Base-by-base conservation (phyloP, 164 flowering plant genomes). In the Tinospora cordifolia region DNA sequence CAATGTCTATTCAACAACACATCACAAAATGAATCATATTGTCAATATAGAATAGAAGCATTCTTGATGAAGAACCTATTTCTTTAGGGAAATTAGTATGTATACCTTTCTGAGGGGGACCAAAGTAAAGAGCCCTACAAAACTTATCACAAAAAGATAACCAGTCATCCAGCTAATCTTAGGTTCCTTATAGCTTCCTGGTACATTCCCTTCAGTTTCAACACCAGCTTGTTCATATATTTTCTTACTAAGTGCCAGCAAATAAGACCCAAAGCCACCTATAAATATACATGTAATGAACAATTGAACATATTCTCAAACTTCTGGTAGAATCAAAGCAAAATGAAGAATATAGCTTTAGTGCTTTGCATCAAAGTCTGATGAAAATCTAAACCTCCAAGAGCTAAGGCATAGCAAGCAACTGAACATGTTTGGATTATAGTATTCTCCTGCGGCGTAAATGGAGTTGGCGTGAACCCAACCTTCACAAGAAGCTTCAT, bases 231-330 rank as follows among this genome's bases (percentile, higher is more conserved):
- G 84, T 79, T 83, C 88, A 75, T 89, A 93, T 68, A 88, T 90
- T 75, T 78, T 88, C 85, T 75, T 84, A 81, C 81, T 85, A 77
- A 93, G 66, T 30, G 84, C 98, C 88, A 93, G 71, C 7, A 93
- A 79, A 75, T 93, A 91, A 0, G 97, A 91, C 62, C 91, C 97
- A 80, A 90, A 89, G 12, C 98, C 98, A 58, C 98, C 98, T 93
- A 80, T 66, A 76, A 1, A n/a, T 47, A 26, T 65, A 68, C 19
- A 30, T 66, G n/a, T n/a, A n/a, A n/a, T n/a, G n/a, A 2, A n/a
- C 65, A n/a, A 46, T 39, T 22, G 6, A 14, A 67, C 49, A 14
- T 13, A 40, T n/a, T 24, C 14, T 60, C 4, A 30, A 19, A 10
- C 12, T 21, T 19, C 24, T 10, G 6, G n/a, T 54, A 54, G 24